Conservation (phyloP, 1,284 basidiomycete species). For the Melampsora larici-populina region DNA sequence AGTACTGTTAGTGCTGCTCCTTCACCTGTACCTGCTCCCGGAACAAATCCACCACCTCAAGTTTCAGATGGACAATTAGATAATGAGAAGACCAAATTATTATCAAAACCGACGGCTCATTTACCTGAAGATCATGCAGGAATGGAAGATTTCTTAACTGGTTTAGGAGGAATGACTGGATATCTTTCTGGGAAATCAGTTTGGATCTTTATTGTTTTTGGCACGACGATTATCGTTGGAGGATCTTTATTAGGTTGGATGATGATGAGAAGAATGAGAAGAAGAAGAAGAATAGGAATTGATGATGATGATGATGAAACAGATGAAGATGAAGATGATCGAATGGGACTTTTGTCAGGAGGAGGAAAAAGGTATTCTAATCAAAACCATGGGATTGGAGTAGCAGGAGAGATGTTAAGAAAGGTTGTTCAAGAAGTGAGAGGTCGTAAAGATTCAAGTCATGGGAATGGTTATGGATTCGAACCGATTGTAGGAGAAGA, state of each 20-base stretch:
- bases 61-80: slow-evolving; percentile 50
- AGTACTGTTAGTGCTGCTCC: slow-evolving; percentile 22
- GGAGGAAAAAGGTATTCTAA: slow-evolving; percentile 51
- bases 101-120: slow-evolving; percentile 79
- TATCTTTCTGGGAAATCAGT: slow-evolving; percentile 44
- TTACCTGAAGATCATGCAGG: slow-evolving; percentile 79
- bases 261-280: slow-evolving; percentile 36
- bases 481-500: slow-evolving; percentile 65
- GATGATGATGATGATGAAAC: slow-evolving; percentile 34
- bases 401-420: slow-evolving; percentile 52
- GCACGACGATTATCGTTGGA: slow-evolving; percentile 40
- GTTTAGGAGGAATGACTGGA: slow-evolving; percentile 29
- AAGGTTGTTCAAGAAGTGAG: slow-evolving; percentile 54
- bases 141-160: slow-evolving; percentile 47
- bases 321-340: slow-evolving; percentile 52
- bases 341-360: slow-evolving; percentile 55
- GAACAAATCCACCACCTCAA: slow-evolving; percentile 33
- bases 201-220: slow-evolving; percentile 40
- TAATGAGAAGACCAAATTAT: slow-evolving; percentile 60
- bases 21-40: slow-evolving; percentile 14
- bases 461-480: slow-evolving; percentile 62
- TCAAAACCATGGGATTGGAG: slow-evolving; percentile 53
- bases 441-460: slow-evolving; percentile 49
- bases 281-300: slow-evolving; percentile 16
- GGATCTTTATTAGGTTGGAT: slow-evolving; percentile 26